Evolutionary conservation across 2,329 filamentous ascomycete genomes (phyloP).

Genomic region (Colletotrichum aenigma): DNA sequence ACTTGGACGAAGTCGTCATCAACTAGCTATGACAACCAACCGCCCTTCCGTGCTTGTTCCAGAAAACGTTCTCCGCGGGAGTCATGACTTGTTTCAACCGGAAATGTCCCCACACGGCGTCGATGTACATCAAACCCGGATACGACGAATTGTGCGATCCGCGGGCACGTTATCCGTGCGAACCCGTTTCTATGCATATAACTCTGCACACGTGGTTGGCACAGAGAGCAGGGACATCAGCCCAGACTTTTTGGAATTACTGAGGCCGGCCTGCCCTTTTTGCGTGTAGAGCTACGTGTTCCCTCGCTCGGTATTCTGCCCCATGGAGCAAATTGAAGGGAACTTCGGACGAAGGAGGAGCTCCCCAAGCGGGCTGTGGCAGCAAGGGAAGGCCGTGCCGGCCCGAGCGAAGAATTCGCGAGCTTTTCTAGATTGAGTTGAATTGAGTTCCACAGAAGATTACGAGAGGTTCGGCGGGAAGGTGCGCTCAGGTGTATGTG

Average conservation of each 20-base stretch:
- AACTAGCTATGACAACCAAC: neutral
- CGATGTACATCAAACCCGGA: neutral
- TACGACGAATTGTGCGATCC: neutral
- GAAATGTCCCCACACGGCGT: neutral
- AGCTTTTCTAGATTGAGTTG: neutral
- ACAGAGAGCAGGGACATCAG: neutral
- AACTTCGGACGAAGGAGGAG: conserved; percentile 3
- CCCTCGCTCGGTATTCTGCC: neutral
- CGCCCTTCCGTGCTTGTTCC: neutral
- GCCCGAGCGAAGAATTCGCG: neutral
- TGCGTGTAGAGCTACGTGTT: neutral
- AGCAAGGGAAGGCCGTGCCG: neutral
- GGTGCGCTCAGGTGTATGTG: neutral
- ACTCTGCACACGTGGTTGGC: neutral
- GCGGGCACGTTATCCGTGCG: neutral
- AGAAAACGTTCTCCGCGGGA: neutral
- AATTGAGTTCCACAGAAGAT: neutral
- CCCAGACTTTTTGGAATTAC: neutral
- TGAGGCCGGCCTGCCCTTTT: neutral
- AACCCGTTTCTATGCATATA: neutral
- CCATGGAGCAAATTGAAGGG: neutral
- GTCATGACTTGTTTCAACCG: neutral
- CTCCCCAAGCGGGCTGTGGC: neutral
- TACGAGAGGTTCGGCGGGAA: neutral
- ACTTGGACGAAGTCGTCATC: neutral